Evolutionary conservation across 352 stramenopile species (phyloP).

Genomic region (Phytophthora litchii): DNA sequence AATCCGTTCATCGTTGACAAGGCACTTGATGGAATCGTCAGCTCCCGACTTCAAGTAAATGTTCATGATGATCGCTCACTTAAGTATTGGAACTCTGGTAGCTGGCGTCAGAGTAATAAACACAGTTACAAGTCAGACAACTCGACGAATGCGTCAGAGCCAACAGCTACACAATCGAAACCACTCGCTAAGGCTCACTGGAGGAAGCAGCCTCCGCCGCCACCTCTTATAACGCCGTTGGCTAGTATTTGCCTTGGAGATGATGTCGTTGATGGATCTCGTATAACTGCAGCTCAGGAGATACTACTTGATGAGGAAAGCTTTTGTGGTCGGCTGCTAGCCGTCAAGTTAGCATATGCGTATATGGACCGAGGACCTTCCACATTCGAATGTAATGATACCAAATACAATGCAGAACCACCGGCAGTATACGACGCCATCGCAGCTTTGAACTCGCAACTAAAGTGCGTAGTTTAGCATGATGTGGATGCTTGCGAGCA

Average conservation of each 20-base stretch:
- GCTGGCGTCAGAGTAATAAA: constrained; percentile 23
- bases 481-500: too few relatives aligned
- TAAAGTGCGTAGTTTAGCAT: constrained; percentile 27
- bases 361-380: constrained; percentile 23
- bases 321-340: constrained; percentile 38
- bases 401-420: neutral
- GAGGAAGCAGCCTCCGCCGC: constrained; percentile 23
- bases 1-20: constrained; percentile 61
- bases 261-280: constrained; percentile 47
- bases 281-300: constrained; percentile 35
- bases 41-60: constrained; percentile 7
- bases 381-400: neutral
- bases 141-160: neutral
- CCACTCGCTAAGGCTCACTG: constrained; percentile 5
- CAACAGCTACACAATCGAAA: neutral
- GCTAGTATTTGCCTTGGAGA: constrained; percentile 53
- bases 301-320: constrained; percentile 59
- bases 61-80: constrained; percentile 30
- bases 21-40: constrained; percentile 39
- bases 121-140: neutral
- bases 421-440: constrained; percentile 39
- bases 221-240: constrained; percentile 47
- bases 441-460: constrained; percentile 17
- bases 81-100: constrained; percentile 37
- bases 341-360: constrained; percentile 17